A percentile compares a stretch with the other conserved stretches of the same genome.
Evolutionary conservation across 2,329 filamentous ascomycete genomes (phyloP).

Genomic region (Onygenales sp.): DNA sequence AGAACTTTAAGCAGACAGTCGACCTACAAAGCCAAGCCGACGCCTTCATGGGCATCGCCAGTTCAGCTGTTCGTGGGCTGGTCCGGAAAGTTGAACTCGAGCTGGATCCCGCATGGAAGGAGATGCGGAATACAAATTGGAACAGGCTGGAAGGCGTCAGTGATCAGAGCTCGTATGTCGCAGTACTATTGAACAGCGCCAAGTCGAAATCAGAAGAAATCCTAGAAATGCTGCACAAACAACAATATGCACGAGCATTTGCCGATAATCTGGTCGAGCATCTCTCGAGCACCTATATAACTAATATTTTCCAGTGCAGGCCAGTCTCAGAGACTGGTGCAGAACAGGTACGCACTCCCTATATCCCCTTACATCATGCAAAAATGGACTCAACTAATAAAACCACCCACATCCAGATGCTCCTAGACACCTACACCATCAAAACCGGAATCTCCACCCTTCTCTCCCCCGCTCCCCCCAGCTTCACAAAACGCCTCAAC

Average conservation of each 20-base stretch:
- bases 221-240: slow-evolving; percentile 69
- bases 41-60: slow-evolving; percentile 89
- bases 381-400: slow-evolving; percentile 10
- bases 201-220: slow-evolving; percentile 66
- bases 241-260: slow-evolving; percentile 88
- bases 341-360: slow-evolving; percentile 59
- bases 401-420: slow-evolving; percentile 52
- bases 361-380: neutral
- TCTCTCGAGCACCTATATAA: slow-evolving; percentile 67
- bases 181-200: slow-evolving; percentile 65
- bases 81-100: slow-evolving; percentile 75
- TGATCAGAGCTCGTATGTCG: slow-evolving; percentile 87
- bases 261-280: slow-evolving; percentile 93
- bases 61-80: slow-evolving; percentile 71
- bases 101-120: slow-evolving; percentile 81
- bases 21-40: slow-evolving; percentile 91
- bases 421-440: slow-evolving; percentile 78
- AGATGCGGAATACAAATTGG: slow-evolving; percentile 97
- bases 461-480: slow-evolving; percentile 47
- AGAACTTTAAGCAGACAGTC: slow-evolving; percentile 62
- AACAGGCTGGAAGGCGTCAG: slow-evolving; percentile 85
- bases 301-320: slow-evolving; percentile 76
- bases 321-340: slow-evolving; percentile 90
- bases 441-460: slow-evolving; percentile 41
- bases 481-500: slow-evolving; percentile 79